Evolutionary conservation across 2,329 filamentous ascomycete genomes (phyloP).

Genomic region (Aspergillus sp.): DNA sequence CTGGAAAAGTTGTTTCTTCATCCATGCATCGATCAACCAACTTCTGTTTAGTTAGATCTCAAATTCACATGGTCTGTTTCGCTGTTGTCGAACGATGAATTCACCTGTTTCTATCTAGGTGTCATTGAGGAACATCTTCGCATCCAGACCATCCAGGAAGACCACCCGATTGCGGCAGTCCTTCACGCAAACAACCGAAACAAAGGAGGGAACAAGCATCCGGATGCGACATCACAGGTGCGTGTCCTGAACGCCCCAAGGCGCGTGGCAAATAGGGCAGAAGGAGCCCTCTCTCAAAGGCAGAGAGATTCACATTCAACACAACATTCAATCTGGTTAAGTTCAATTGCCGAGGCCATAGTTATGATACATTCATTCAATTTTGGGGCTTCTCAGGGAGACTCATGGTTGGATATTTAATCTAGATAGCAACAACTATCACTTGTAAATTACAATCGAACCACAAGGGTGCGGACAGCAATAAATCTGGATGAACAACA

Average conservation of each 20-base stretch:
- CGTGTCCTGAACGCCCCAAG: conserved; percentile 12
- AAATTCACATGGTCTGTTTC: too few relatives aligned
- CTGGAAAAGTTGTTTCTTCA: background rate
- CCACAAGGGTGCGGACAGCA: background rate
- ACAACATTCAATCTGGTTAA: background rate
- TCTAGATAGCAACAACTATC: background rate
- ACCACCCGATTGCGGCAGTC: conserved; percentile 16
- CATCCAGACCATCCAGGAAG: background rate
- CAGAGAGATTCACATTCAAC: background rate
- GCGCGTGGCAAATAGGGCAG: conserved; percentile 6
- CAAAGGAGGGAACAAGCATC: conserved; percentile 11
- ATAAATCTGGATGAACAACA: too few relatives aligned
- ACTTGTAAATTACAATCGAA: background rate
- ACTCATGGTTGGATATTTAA: too few relatives aligned
- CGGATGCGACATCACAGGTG: conserved; percentile 21
- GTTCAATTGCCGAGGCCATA: background rate
- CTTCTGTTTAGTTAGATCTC: too few relatives aligned
- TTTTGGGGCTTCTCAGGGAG: too few relatives aligned
- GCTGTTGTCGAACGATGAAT: too few relatives aligned
- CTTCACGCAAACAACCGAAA: conserved; percentile 8
- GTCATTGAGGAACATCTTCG: background rate
- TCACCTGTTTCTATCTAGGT: background rate
- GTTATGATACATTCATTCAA: background rate
- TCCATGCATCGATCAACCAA: background rate
- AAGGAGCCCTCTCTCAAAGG: background rate